Evolutionary conservation across 331 rosid species (phyloP), one percentile per base, ranked within the genome.

Genomic region (Quercus lobata): DNA sequence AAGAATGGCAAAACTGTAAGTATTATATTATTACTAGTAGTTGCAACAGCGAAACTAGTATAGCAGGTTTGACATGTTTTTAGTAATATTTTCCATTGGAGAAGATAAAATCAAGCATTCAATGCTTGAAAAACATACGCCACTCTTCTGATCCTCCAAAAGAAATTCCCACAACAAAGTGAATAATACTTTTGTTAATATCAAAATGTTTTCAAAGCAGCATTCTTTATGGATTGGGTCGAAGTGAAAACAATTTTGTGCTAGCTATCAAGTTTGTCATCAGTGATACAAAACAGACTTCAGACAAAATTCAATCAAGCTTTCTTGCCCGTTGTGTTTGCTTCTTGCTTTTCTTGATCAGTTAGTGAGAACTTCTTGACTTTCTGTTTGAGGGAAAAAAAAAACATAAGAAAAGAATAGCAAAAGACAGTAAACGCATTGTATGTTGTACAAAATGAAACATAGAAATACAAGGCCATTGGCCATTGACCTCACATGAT

Each of bases 321-420:
- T 57, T 78, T 78, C 79, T 78, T 78, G 75, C 80, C 77, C 7
- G 76, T 73, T 41, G 82, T 76, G 54, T 87, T 85, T 73, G 91
- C 79, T 74, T 85, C 88, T 77, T 84, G 78, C 57, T 79, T 84
- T 69, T 82, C 88, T 76, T 87, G 89, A 63, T 86, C 92, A 76
- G 92, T 87, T 25, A 92, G 85, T 56, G 91, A 87, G 84, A 94
- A 94, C 80, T 85, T 92, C 90, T 90, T 92, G 87, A 92, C 98
- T 81, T 92, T 94, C 98, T 94, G 95, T 80, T 37, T 49, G 17
- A 49, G 46, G 66, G 49, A 53, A 76, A 81, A 46, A 58, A 79
- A 54, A 15, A 37, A 3, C 34, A 53, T 34, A 37, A 9, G 55
- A 16, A 72, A 46, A 53, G 58, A 10, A 74, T 2, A 69, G 16